These are phyloP conservation scores for Fraxinus albicans DNA, from an alignment of 305 asterid species.

Conservation along the genomic window DNA sequence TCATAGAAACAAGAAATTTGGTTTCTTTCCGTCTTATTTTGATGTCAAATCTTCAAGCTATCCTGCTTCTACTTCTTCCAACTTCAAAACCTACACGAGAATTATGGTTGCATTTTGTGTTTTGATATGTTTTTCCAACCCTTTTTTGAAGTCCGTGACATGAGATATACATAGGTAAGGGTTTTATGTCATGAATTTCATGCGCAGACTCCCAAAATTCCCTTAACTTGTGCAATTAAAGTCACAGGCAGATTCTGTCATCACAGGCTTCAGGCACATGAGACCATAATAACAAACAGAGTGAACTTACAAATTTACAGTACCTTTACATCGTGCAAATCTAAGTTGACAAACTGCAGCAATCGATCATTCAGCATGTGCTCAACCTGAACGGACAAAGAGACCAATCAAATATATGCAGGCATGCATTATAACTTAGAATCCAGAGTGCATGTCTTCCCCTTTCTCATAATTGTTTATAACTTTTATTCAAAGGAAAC, in stretches of 20 bases:
- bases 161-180: neutral
- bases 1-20: neutral
- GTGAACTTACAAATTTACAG: constrained; percentile 15
- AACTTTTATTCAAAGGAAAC: neutral
- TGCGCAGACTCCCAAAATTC: neutral
- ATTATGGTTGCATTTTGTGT: neutral
- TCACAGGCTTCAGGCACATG: constrained; percentile 1
- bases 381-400: constrained; percentile 72
- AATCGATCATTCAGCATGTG: constrained; percentile 87
- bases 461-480: neutral
- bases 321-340: constrained; percentile 98
- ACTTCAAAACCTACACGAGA: neutral
- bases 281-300: constrained; percentile 14
- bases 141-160: neutral
- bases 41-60: constrained; percentile 1
- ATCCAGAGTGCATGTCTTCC: neutral
- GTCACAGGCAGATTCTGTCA: neutral
- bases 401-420: constrained; percentile 8
- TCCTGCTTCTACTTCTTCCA: neutral
- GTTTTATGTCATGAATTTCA: neutral
- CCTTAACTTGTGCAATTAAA: neutral
- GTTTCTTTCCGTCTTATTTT: constrained; percentile 2
- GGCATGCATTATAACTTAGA: neutral
- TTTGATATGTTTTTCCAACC: neutral
- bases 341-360: constrained; percentile 91